phyloP scores from a whole-genome alignment of 306 rosid species.

The Cucurbita ficifolia region DNA sequence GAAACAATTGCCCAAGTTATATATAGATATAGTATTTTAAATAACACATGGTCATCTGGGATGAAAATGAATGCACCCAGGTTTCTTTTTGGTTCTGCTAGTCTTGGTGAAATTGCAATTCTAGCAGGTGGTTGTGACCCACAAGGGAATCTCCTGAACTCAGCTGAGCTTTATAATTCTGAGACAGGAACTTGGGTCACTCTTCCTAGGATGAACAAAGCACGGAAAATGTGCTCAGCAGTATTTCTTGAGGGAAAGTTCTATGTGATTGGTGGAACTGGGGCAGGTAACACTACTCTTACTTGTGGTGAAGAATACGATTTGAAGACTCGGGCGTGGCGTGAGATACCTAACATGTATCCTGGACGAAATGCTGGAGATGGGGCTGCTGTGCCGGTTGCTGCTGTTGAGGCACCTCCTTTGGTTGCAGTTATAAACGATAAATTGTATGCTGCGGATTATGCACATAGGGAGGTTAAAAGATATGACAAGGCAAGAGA shows the following conservation, averaged over 20 bases:
- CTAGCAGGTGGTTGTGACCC: conserved; percentile 64
- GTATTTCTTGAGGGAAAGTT: conserved; percentile 53
- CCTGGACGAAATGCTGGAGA: conserved; percentile 23
- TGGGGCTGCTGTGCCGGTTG: conserved; percentile 12
- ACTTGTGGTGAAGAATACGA: conserved; percentile 60
- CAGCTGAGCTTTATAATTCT: conserved; percentile 62
- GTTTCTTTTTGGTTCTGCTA: conserved; percentile 64
- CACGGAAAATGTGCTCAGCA: conserved; percentile 56
- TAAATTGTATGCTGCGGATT: conserved; percentile 55
- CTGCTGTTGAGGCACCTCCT: conserved; percentile 57
- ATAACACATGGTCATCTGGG: conserved; percentile 48
- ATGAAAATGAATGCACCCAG: conserved; percentile 42
- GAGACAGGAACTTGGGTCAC: conserved; percentile 44
- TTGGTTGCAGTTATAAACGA: conserved; percentile 69
- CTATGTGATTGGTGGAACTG: conserved; percentile 58
- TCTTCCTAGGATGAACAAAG: conserved; percentile 50
- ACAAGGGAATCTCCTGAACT: conserved; percentile 29
- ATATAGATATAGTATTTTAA: conserved; percentile 46
- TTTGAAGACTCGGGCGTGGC: conserved; percentile 37
- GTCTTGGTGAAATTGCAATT: conserved; percentile 51
- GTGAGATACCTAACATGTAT: conserved; percentile 49
- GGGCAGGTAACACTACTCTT: conserved; percentile 17
- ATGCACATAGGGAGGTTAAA: conserved; percentile 24
- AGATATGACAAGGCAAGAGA: conserved; percentile 31
- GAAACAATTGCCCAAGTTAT: conserved; percentile 29